Conservation (phyloP, 257 asterid genomes). For the Solanum tacnaense region DNA sequence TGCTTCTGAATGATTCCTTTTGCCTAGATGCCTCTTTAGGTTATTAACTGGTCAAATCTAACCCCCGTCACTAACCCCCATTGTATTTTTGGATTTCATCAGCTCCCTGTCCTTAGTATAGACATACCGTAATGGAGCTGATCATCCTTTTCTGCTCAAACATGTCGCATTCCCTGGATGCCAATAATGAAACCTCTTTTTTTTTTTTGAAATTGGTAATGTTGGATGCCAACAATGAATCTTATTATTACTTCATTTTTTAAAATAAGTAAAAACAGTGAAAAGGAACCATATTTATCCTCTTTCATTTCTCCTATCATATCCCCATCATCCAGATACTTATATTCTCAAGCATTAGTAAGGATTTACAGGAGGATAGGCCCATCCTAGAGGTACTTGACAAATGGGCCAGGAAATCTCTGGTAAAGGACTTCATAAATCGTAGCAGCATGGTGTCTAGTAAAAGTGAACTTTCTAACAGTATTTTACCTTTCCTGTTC, state of each 20-base stretch:
- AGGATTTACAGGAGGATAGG: background rate
- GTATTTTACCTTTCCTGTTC: background rate
- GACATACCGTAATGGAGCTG: background rate
- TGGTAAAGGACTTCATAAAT: background rate
- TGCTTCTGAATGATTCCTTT: background rate
- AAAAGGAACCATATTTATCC: background rate
- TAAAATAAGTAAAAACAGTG: background rate
- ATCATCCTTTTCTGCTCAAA: background rate
- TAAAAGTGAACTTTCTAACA: background rate
- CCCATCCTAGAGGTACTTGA: background rate
- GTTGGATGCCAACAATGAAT: background rate
- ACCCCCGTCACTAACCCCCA: background rate
- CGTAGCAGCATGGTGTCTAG: background rate
- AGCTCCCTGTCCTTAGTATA: background rate
- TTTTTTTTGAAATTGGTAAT: background rate
- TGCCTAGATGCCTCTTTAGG: background rate
- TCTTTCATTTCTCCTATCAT: background rate
- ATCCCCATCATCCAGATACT: background rate
- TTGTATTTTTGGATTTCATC: background rate
- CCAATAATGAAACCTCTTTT: background rate
- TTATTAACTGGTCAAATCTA: background rate
- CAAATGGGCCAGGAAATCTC: background rate
- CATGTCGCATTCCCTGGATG: background rate
- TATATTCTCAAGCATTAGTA: background rate
- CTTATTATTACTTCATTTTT: background rate